Conservation (phyloP, 345 rosid genomes). For the Syzygium jambos region DNA sequence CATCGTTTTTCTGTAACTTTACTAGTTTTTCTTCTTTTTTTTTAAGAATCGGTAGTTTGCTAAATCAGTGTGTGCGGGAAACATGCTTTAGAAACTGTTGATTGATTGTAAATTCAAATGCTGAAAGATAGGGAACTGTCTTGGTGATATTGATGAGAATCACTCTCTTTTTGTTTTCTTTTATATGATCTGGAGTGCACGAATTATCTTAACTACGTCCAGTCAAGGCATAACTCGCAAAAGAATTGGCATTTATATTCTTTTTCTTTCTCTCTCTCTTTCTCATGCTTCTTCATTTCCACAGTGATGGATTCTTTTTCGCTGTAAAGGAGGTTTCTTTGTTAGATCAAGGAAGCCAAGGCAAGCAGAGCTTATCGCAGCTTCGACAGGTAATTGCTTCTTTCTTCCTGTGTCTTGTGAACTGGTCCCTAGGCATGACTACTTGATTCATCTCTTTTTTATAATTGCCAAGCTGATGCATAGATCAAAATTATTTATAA, state of each 20-base stretch:
- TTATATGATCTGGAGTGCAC: too few species aligned
- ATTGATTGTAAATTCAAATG: too few species aligned
- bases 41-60: too few species aligned
- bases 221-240: too few species aligned
- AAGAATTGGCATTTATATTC: too few species aligned
- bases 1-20: too few species aligned
- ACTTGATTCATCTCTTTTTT: rapidly evolving
- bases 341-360: conserved; percentile 45
- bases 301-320: conserved; percentile 63
- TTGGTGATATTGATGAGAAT: too few species aligned
- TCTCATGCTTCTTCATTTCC: background rate
- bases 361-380: conserved; percentile 30
- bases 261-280: background rate
- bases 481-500: background rate
- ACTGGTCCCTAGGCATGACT: background rate
- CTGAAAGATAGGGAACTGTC: rapidly evolving
- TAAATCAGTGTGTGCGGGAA: too few species aligned
- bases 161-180: too few species aligned
- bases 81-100: too few species aligned
- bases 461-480: background rate
- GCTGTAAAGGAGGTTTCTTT: conserved; percentile 82
- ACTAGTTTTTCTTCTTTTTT: too few species aligned
- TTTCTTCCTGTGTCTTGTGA: background rate
- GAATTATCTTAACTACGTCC: rapidly evolving
- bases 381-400: conserved; percentile 42